phyloP scores from a whole-genome alignment of 2,329 filamentous ascomycete genomes.

The Fusarium buxicola region DNA sequence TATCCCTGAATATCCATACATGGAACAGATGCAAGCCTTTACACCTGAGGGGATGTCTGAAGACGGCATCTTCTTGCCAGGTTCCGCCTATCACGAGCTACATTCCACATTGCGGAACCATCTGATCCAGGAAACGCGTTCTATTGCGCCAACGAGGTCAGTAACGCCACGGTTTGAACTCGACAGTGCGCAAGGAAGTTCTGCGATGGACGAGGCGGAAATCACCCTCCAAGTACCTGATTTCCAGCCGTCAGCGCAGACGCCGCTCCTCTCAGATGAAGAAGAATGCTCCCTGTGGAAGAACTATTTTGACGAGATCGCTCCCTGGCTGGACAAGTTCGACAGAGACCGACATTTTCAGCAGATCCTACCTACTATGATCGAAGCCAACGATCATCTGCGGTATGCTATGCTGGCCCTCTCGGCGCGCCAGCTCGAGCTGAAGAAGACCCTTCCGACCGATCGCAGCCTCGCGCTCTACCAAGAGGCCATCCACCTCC shows the following conservation, averaged over 20 bases:
- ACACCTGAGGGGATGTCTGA: constrained; percentile 50
- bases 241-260: constrained; percentile 27
- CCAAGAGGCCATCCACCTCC: constrained; percentile 62
- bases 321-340: constrained; percentile 64
- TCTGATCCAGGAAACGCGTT: constrained; percentile 57
- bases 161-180: constrained; percentile 38
- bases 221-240: constrained; percentile 27
- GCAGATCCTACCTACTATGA: constrained; percentile 60
- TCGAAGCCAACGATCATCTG: constrained; percentile 57
- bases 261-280: constrained; percentile 40
- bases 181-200: constrained; percentile 13
- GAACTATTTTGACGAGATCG: constrained; percentile 57
- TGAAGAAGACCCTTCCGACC: constrained; percentile 51
- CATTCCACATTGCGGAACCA: constrained; percentile 59
- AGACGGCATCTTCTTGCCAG: constrained; percentile 60
- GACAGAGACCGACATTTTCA: constrained; percentile 62
- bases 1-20: constrained; percentile 41
- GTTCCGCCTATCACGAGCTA: constrained; percentile 59
- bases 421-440: constrained; percentile 63
- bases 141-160: constrained; percentile 51
- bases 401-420: constrained; percentile 63
- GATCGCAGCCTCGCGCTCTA: constrained; percentile 60
- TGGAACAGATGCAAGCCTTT: constrained; percentile 46
- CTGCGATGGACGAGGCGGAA: constrained; percentile 22
- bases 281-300: constrained; percentile 54